Percentiles rank a stretch among this genome's conserved stretches.
Evolutionary conservation across 2,329 filamentous ascomycete genomes (phyloP).

Genomic region (Claviceps purpurea): DNA sequence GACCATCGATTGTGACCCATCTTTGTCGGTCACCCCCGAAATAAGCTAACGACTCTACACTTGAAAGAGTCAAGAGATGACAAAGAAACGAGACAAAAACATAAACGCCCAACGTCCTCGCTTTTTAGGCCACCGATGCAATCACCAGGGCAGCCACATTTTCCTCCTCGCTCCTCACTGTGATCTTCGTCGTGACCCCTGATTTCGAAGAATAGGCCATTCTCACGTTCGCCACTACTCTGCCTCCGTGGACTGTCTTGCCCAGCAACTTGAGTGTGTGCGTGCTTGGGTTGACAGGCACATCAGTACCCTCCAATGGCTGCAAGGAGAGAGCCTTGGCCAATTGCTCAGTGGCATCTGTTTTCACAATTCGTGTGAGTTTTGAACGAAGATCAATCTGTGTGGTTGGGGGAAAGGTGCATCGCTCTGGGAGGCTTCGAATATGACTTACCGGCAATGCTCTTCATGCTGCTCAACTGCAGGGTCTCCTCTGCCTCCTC

Average conservation of each 20-base stretch:
- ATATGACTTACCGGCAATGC: conserved; percentile 63
- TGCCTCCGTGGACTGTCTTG: conserved; percentile 83
- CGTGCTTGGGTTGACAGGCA: conserved; percentile 75
- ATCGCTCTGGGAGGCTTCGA: too few relatives aligned
- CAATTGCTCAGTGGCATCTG: conserved; percentile 87
- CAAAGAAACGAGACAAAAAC: not conserved
- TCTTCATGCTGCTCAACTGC: conserved; percentile 77
- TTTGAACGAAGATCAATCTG: not conserved
- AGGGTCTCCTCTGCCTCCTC: conserved; percentile 87
- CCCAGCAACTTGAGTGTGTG: conserved; percentile 93
- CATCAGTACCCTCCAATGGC: conserved; percentile 85
- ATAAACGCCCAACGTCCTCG: conserved; percentile 19
- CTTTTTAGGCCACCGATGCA: conserved; percentile 61
- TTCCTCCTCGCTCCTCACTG: conserved; percentile 82
- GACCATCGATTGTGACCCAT: too few relatives aligned
- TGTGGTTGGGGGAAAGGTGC: too few relatives aligned
- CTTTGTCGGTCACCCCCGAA: too few relatives aligned
- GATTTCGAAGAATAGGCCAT: conserved; percentile 92
- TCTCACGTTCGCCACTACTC: conserved; percentile 73
- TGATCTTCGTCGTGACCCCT: conserved; percentile 92
- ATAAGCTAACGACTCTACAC: not conserved
- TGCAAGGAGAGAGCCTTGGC: conserved; percentile 79
- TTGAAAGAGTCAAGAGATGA: not conserved
- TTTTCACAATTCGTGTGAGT: conserved; percentile 13
- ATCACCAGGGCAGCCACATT: conserved; percentile 76